These are phyloP conservation scores for Glonium stellatum DNA, from an alignment of 495 filamentous ascomycete species.

Conservation along the genomic window DNA sequence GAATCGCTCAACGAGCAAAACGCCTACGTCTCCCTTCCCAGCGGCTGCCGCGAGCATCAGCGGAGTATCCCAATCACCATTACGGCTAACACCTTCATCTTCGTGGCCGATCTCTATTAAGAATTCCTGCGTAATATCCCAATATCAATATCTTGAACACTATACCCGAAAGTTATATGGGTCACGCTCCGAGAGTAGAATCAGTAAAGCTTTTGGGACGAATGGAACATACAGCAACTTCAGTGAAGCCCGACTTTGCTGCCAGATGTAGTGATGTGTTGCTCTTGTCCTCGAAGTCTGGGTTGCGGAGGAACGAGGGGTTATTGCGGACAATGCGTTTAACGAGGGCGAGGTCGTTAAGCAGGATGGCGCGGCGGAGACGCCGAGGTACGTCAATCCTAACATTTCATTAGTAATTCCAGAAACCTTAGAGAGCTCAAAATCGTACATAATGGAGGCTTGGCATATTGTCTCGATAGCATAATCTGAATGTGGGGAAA, in stretches of 20 bases:
- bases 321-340: slow-evolving; percentile 65
- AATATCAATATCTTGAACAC: not conserved
- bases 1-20: slow-evolving; percentile 47
- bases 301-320: slow-evolving; percentile 61
- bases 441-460: no score
- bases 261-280: slow-evolving; percentile 77
- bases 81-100: slow-evolving; percentile 52
- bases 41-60: slow-evolving; percentile 46
- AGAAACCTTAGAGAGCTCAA: not conserved
- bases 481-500: no score
- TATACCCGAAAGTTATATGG: not conserved
- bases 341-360: slow-evolving; percentile 63
- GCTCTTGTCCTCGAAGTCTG: slow-evolving; percentile 51
- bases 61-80: slow-evolving; percentile 66
- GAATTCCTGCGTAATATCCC: slow-evolving; percentile 43
- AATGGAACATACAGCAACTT: slow-evolving; percentile 46
- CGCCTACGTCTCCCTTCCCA: slow-evolving; percentile 53
- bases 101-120: slow-evolving; percentile 40
- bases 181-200: not conserved
- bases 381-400: slow-evolving; percentile 38
- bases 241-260: slow-evolving; percentile 56
- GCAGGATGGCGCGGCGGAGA: slow-evolving; percentile 55
- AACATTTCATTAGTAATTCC: not conserved
- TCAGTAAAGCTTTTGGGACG: not conserved
- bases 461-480: no score